These are phyloP conservation scores for Aspergillus latus DNA, from an alignment of 2,329 filamentous ascomycete species.

Conservation along the genomic window DNA sequence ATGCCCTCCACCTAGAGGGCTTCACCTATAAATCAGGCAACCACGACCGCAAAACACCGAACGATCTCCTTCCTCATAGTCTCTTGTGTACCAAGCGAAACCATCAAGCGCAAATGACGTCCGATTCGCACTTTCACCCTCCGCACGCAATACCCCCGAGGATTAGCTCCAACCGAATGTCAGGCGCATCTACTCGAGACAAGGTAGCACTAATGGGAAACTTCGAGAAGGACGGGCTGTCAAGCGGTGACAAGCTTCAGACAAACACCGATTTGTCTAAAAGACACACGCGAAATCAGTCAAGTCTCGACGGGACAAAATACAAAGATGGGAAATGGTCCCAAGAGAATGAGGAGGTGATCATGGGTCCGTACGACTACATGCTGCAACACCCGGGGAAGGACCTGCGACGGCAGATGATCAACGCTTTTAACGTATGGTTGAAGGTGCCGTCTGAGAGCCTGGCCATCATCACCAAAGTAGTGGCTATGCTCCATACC, in stretches of 20 bases:
- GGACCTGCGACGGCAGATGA: slow-evolving; percentile 45
- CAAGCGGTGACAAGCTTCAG: slow-evolving; percentile 49
- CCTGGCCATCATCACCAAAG: slow-evolving; percentile 43
- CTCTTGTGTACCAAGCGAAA: no score
- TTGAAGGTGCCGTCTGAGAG: slow-evolving; percentile 44
- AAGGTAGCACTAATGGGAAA: slow-evolving; percentile 54
- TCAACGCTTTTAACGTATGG: slow-evolving; percentile 48
- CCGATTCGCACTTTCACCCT: slow-evolving; percentile 9
- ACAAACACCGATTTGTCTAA: slow-evolving; percentile 24
- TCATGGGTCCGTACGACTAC: slow-evolving; percentile 48
- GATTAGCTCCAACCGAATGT: slow-evolving; percentile 7
- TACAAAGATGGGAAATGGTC: slow-evolving; percentile 40
- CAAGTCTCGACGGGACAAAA: slow-evolving; percentile 41
- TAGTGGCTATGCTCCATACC: slow-evolving; percentile 48
- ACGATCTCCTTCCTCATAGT: neutral
- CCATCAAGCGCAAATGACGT: slow-evolving; percentile 2
- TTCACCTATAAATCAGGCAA: neutral
- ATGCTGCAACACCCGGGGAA: slow-evolving; percentile 47
- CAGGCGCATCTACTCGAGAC: slow-evolving; percentile 11
- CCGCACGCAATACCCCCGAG: slow-evolving; percentile 6
- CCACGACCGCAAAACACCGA: neutral
- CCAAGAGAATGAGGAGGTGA: slow-evolving; percentile 42
- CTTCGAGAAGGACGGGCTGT: slow-evolving; percentile 53
- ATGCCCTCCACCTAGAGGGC: neutral
- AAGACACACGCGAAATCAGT: slow-evolving; percentile 37